A percentile compares a stretch with the other conserved stretches of the same genome.
These are phyloP conservation scores for Podosphaera aphanis DNA, from an alignment of 2,329 filamentous ascomycete genomes.

Conservation along the genomic window DNA sequence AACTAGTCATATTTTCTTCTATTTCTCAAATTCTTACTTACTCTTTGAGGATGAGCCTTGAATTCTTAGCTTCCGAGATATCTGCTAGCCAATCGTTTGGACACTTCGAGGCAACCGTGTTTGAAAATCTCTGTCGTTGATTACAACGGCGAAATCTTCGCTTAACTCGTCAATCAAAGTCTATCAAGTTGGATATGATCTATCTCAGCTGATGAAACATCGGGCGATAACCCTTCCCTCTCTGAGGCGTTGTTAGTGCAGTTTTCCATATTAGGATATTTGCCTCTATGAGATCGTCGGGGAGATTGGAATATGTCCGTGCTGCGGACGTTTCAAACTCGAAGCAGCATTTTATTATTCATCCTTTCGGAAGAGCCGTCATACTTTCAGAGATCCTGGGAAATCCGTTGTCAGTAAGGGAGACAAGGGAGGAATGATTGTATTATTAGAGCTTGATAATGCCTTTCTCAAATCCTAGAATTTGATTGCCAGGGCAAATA, in stretches of 20 bases:
- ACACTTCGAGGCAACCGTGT: background rate
- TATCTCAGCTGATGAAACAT: background rate
- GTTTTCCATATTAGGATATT: background rate
- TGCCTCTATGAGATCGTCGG: background rate
- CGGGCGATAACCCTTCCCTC: background rate
- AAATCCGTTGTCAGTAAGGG: background rate
- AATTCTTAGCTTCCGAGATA: background rate
- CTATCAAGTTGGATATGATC: background rate
- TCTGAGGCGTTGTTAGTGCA: background rate
- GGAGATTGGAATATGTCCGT: background rate
- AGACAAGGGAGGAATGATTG: background rate
- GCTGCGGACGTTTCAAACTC: background rate
- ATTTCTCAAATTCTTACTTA: background rate
- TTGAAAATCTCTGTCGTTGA: background rate
- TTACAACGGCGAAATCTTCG: background rate
- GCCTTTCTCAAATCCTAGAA: background rate
- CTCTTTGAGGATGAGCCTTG: background rate
- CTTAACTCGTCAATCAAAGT: background rate
- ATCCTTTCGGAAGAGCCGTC: background rate
- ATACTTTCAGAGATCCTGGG: background rate
- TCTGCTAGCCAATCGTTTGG: background rate
- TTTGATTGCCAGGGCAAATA: background rate
- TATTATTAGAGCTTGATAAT: background rate
- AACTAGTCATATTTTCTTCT: background rate
- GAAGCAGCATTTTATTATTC: background rate